Percentiles rank a stretch among this genome's conserved stretches.
Evolutionary conservation across 345 rosid genomes (phyloP).

Genomic region (Conringia planisiliqua): DNA sequence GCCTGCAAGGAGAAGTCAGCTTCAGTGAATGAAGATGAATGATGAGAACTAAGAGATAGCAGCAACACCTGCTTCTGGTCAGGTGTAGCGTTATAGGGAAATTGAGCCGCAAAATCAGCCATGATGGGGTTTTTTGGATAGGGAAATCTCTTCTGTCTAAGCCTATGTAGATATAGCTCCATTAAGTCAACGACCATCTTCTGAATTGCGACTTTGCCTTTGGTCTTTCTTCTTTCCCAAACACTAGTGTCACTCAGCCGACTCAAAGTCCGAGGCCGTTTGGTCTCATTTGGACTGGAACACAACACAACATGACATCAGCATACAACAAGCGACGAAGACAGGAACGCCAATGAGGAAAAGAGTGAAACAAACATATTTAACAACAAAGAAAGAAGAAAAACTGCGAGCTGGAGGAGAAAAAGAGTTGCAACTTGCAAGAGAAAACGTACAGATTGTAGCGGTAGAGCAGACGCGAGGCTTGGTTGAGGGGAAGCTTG

Average conservation of each 20-base stretch:
- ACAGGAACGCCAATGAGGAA: neutral
- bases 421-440: neutral
- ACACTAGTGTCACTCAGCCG: constrained; percentile 71
- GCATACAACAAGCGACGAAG: constrained; percentile 3
- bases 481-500: constrained; percentile 90
- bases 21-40: constrained; percentile 20
- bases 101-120: constrained; percentile 63
- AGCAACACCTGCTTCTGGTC: constrained; percentile 71
- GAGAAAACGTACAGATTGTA: constrained; percentile 62
- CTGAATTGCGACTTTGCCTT: constrained; percentile 93
- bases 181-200: constrained; percentile 97
- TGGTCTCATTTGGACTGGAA: constrained; percentile 78
- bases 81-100: constrained; percentile 84
- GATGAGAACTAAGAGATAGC: constrained; percentile 12
- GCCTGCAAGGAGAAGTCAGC: constrained; percentile 56
- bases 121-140: constrained; percentile 64
- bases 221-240: constrained; percentile 92
- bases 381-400: no score
- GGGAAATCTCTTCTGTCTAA: constrained; percentile 79
- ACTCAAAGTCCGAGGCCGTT: constrained; percentile 76
- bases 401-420: neutral
- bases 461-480: constrained; percentile 84
- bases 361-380: neutral
- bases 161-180: constrained; percentile 92
- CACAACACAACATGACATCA: constrained; percentile 4